Conservation (phyloP, 1,284 basidiomycete genomes). For the Ganoderma resinaceum region DNA sequence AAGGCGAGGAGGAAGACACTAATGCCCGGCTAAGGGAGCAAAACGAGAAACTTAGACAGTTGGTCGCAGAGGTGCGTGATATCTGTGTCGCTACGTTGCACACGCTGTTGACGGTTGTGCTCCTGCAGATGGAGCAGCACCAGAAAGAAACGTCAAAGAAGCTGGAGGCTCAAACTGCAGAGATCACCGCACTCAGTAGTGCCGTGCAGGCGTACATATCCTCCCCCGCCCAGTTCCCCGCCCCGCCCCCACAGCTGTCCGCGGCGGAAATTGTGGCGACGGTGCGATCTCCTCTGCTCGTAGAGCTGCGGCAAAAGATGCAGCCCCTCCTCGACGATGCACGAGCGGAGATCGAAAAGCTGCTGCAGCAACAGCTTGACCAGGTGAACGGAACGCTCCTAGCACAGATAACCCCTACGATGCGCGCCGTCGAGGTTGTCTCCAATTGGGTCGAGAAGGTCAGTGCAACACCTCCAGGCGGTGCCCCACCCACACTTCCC, state of each 20-base stretch:
- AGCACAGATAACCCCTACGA: slow-evolving; percentile 44
- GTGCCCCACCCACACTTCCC: background rate
- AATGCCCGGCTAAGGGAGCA: slow-evolving; percentile 36
- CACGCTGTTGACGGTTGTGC: background rate
- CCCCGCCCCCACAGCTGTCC: slow-evolving; percentile 41
- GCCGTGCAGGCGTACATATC: slow-evolving; percentile 49
- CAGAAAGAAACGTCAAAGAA: slow-evolving; percentile 23
- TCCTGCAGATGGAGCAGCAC: slow-evolving; percentile 39
- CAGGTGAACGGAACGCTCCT: slow-evolving; percentile 49
- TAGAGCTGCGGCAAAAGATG: slow-evolving; percentile 48
- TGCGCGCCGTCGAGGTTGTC: slow-evolving; percentile 38
- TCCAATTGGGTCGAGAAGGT: slow-evolving; percentile 34
- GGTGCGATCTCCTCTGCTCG: slow-evolving; percentile 48
- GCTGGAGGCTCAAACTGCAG: slow-evolving; percentile 25
- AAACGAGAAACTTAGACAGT: slow-evolving; percentile 29
- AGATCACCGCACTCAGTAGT: slow-evolving; percentile 47
- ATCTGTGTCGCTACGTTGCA: background rate
- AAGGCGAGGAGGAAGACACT: slow-evolving; percentile 38
- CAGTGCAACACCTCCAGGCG: background rate
- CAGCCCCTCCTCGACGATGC: slow-evolving; percentile 45
- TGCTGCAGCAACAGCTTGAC: slow-evolving; percentile 44
- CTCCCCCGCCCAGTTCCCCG: slow-evolving; percentile 37
- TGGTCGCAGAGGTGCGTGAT: slow-evolving; percentile 39
- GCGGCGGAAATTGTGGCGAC: slow-evolving; percentile 50
- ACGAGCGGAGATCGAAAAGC: slow-evolving; percentile 45